These are phyloP conservation scores for Talaromyces borbonicus DNA, from an alignment of 495 filamentous ascomycete species.

Conservation along the genomic window DNA sequence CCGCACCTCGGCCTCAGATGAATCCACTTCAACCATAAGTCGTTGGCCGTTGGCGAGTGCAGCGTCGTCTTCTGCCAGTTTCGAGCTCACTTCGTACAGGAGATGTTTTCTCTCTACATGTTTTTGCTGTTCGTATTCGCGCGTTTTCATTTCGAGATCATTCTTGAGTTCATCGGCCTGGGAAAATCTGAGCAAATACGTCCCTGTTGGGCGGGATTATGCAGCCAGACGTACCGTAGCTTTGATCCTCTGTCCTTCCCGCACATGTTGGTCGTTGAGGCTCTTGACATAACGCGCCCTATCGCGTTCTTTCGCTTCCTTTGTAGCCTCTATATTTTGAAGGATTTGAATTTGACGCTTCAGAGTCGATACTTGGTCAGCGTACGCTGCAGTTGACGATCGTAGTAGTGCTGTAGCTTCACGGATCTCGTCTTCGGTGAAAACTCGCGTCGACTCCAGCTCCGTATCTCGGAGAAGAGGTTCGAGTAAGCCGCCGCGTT, in stretches of 20 bases:
- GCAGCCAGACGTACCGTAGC: conserved; percentile 19
- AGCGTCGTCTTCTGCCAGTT: conserved; percentile 32
- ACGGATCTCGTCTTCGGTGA: conserved; percentile 32
- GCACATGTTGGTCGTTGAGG: conserved; percentile 30
- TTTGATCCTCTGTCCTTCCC: conserved; percentile 23
- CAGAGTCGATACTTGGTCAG: conserved; percentile 25
- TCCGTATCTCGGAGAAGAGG: conserved; percentile 19
- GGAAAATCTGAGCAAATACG: conserved; percentile 12
- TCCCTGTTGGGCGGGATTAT: background rate
- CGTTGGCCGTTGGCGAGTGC: conserved; percentile 20
- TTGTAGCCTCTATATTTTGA: conserved; percentile 17
- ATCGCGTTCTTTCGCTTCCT: conserved; percentile 16
- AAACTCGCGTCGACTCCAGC: conserved; percentile 23
- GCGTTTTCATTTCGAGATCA: conserved; percentile 23
- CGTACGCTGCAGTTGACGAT: conserved; percentile 25
- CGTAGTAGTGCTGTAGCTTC: conserved; percentile 27
- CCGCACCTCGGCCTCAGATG: conserved; percentile 20
- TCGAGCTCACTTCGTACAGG: conserved; percentile 23
- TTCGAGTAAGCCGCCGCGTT: conserved; percentile 20
- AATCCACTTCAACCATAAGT: conserved; percentile 19
- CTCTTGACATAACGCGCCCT: conserved; percentile 19
- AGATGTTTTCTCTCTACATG: conserved; percentile 26
- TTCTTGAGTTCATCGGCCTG: conserved; percentile 27
- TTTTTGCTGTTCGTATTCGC: conserved; percentile 22
- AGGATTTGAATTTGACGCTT: conserved; percentile 22